These are phyloP conservation scores for Phanerodontia chrysosporium DNA, from an alignment of 768 basidiomycete species.

Conservation along the genomic window DNA sequence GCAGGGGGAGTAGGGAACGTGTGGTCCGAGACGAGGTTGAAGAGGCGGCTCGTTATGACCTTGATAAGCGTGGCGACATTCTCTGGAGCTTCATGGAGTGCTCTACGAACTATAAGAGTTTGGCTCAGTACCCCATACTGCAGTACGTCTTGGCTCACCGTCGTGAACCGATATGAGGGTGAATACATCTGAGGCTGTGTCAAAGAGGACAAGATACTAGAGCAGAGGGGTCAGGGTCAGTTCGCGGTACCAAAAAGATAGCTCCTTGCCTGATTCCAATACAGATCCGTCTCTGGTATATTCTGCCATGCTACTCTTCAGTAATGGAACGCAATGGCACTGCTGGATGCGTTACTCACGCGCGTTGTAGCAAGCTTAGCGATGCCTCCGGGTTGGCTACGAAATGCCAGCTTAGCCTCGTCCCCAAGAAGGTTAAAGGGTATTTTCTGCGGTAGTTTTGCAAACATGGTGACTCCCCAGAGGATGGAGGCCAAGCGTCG, in stretches of 20 bases:
- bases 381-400: constrained; percentile 77
- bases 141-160: constrained; percentile 44
- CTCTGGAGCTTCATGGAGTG: constrained; percentile 76
- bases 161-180: constrained; percentile 84
- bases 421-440: constrained; percentile 80
- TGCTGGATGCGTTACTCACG: constrained; percentile 34
- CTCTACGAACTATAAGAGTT: constrained; percentile 63
- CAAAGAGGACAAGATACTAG: constrained; percentile 82
- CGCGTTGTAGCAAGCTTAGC: constrained; percentile 68
- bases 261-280: constrained; percentile 81
- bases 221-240: not conserved
- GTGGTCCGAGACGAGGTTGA: constrained; percentile 73
- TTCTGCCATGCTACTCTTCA: constrained; percentile 39
- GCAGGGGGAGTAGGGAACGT: constrained; percentile 65
- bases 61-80: constrained; percentile 82
- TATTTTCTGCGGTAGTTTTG: constrained; percentile 68
- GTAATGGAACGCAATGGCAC: not conserved
- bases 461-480: constrained; percentile 44
- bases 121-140: constrained; percentile 1
- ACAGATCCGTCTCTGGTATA: constrained; percentile 70
- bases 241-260: not conserved
- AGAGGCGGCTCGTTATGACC: constrained; percentile 63
- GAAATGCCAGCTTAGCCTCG: constrained; percentile 86
- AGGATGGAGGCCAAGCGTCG: not conserved
- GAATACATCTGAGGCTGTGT: constrained; percentile 87